A percentile compares a stretch with the other conserved stretches of the same genome.
phyloP scores from a whole-genome alignment of 2,329 filamentous ascomycete genomes.

The Cercospora brassicicola region DNA sequence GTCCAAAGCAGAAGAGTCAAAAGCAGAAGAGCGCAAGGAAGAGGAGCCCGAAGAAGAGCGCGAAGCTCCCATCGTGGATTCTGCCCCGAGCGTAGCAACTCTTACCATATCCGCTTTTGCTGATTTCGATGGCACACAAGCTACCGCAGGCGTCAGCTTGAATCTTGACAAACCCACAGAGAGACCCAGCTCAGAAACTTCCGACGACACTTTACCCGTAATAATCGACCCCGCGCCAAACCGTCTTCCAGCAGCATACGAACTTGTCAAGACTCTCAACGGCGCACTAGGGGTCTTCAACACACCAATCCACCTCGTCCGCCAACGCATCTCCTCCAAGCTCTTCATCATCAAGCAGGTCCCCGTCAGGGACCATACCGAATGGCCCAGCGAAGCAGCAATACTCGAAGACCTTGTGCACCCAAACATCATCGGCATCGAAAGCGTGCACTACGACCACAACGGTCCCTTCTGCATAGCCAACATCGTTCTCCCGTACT shows the following conservation, averaged over 20 bases:
- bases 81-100: neutral
- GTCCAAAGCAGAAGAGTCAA: neutral
- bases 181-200: neutral
- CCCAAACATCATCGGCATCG: slow-evolving; percentile 18
- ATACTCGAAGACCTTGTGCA: slow-evolving; percentile 12
- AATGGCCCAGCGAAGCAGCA: slow-evolving; percentile 12
- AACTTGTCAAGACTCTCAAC: slow-evolving; percentile 10
- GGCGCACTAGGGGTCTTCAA: slow-evolving; percentile 2
- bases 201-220: neutral
- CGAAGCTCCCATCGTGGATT: neutral
- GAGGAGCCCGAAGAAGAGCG: neutral
- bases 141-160: neutral
- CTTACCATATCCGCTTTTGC: neutral
- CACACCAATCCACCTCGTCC: slow-evolving; percentile 18
- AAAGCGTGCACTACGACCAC: neutral
- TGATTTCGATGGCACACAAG: neutral
- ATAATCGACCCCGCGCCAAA: neutral
- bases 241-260: slow-evolving; percentile 8
- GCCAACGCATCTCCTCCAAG: slow-evolving; percentile 2
- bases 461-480: neutral
- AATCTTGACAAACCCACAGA: neutral
- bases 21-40: neutral
- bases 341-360: slow-evolving; percentile 23
- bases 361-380: neutral
- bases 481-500: slow-evolving; percentile 24